Evolutionary conservation across 306 rosid genomes (phyloP), one percentile per base, ranked within the genome.

Genomic region (Prosopis cineraria): DNA sequence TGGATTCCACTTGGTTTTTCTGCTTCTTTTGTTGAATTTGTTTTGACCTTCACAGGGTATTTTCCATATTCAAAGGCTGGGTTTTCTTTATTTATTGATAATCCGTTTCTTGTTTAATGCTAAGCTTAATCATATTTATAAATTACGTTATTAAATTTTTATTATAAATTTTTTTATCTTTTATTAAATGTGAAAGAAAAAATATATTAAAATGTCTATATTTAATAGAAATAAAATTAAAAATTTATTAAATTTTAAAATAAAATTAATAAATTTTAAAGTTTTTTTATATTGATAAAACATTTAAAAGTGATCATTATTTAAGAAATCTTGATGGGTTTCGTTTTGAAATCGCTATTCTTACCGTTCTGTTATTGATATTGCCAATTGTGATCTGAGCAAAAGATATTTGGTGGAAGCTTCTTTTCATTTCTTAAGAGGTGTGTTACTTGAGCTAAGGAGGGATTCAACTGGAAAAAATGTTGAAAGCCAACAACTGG

Each of bases 401-500:
- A 69, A 68, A 76, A 43, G 40, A 69, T 74, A 66, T 78, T 74
- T 77, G 36, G 72, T 19, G 33, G 73, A 77, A 71, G 68, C 69
- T 59, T 81, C 70, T 45, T 43, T 31, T 20, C 44, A 37, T 59
- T 76, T 24, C 60, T 79, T 11, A 37, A 66, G 78, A 62, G 79
- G 76, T 80, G 48, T 67, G 34, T 55, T 66, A 59, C 6, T 79
- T 64, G 83, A 84, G 73, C 72, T 53, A 48, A 40, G 31, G 68
- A 73, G 72, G 30, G 44, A 34, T 25, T 59, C 45, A 44, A 59
- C 37, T 47, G 16, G 64, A 50, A 59, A 82, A 82, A 86, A 94
- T 94, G 98, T 87, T 90, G 81, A 92, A 92, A n/a, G 90, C 92
- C 62, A 88, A 90, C 95, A 90, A 87, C n/a, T 13, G 87, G 85